A percentile compares a stretch with the other conserved stretches of the same genome.
Conservation (phyloP, 2,329 filamentous ascomycete species). For the Hypoxylon sp. region DNA sequence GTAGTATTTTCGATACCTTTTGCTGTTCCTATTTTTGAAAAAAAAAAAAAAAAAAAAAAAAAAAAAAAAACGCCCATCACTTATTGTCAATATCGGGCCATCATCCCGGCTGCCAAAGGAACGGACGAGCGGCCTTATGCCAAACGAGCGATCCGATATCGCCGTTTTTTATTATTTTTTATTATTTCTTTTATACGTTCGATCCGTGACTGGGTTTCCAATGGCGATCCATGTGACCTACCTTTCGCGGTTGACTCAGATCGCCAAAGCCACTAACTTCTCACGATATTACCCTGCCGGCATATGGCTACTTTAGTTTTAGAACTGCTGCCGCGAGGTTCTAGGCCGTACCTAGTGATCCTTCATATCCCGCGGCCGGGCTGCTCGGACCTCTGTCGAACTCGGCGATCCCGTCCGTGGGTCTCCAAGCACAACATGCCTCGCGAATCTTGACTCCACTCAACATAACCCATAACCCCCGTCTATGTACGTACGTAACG, state of each 20-base stretch:
- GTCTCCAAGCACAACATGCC: not conserved
- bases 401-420: slow-evolving; percentile 31
- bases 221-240: not conserved
- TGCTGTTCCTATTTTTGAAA: slow-evolving; percentile 5
- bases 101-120: slow-evolving; percentile 7
- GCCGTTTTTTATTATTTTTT: no score
- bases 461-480: not conserved
- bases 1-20: slow-evolving; percentile 22
- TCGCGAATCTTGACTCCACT: slow-evolving; percentile 14
- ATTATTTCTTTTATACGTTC: no score
- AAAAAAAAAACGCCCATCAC: not conserved
- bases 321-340: not conserved
- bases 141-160: slow-evolving; percentile 23
- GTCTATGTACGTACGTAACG: not conserved
- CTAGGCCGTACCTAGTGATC: not conserved
- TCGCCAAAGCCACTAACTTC: slow-evolving; percentile 25
- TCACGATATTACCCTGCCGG: slow-evolving; percentile 5
- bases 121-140: not conserved
- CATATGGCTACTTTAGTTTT: slow-evolving; percentile 12
- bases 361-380: slow-evolving; percentile 1
- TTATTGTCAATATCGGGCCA: slow-evolving; percentile 2
- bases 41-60: no score
- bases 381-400: not conserved
- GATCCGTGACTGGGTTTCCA: not conserved
- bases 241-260: slow-evolving; percentile 11